These are phyloP conservation scores for Phytophthora sp. DNA, from an alignment of 352 stramenopile species.

Conservation along the genomic window DNA sequence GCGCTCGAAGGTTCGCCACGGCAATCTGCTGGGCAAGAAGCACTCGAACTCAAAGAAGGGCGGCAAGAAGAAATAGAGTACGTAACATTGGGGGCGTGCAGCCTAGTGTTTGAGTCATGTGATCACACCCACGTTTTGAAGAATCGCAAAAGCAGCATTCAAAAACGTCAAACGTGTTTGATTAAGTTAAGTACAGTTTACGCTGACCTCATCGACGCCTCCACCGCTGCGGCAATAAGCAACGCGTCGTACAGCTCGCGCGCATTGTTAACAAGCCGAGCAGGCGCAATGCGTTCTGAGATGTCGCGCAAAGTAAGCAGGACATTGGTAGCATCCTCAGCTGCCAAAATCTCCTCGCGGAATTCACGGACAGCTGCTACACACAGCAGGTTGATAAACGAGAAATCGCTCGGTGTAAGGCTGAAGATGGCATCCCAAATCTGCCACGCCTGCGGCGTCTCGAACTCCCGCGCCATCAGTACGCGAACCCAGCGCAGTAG, in stretches of 20 bases:
- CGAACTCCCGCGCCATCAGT: constrained; percentile 79
- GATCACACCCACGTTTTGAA: too few species aligned
- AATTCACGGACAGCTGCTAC: constrained; percentile 75
- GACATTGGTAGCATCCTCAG: constrained; percentile 65
- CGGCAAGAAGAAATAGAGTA: constrained; percentile 36
- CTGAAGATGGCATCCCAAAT: constrained; percentile 84
- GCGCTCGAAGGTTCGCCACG: constrained; percentile 37
- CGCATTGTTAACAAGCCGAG: constrained; percentile 62
- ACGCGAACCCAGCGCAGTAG: constrained; percentile 77
- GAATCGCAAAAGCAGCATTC: background rate
- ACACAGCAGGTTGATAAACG: constrained; percentile 80
- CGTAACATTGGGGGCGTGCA: too few species aligned
- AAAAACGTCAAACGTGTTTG: constrained; percentile 6
- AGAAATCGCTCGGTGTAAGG: constrained; percentile 71
- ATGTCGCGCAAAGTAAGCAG: constrained; percentile 66
- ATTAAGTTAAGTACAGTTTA: constrained; percentile 23
- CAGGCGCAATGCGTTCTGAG: constrained; percentile 49
- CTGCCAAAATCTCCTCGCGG: constrained; percentile 63
- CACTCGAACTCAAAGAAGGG: constrained; percentile 29
- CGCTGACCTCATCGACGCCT: constrained; percentile 41
- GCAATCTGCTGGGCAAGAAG: constrained; percentile 44
- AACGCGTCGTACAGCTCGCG: constrained; percentile 72
- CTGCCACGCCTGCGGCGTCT: constrained; percentile 75
- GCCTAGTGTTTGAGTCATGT: too few species aligned
- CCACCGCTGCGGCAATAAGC: constrained; percentile 62